Base-by-base conservation (phyloP, 805 yeast species). In the Cyberlindnera subsufficiens region DNA sequence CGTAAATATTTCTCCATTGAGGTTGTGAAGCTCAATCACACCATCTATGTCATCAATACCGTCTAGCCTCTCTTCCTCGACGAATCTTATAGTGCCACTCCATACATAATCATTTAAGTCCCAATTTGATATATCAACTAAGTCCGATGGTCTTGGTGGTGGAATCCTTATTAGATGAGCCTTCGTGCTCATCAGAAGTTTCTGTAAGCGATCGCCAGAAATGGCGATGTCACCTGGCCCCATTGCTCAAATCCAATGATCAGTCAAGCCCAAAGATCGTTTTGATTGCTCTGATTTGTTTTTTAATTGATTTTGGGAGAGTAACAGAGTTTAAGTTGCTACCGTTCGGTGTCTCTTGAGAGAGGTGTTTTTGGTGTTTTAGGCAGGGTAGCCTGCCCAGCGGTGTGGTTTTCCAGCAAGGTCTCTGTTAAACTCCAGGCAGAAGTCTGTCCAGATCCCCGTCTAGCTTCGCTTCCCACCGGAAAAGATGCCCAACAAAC, bases 61-160 rank as follows among this genome's bases (percentile, higher is more conserved):
- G 5, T 40, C 46, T 4, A 51, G 22, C 13, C 36, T 35, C 41
- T 52, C 58, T 8, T 43, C 44, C 41, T 66, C 67, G 16, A 62
- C 40, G 17, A 67, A 52, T 34, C 49, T 42, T 34, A 66, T 43
- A 6, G 53, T 36, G 2, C 72, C 72, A 6, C 40, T 38, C 71
- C 72, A 67, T 11, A 67, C 50, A 8, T 61, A 56, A n/a, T 55
- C 53, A 7, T 52, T 49, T n/a, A 61, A 58, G 22, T 60, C 56
- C 71, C 71, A 66, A 6, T 36, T 20, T 3, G 44, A 40, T 4
- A 46, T 47, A 40, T 51, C 47, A 11, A 39, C 37, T 2, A 39
- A 35, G 10, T 45, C 45, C 20, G 11, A 14, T 11, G 9, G 17
- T 17, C 13, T 19, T 6, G 45, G 54, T 5, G 56, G 54, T 9